Evolutionary conservation across 441 rosid species (phyloP), one percentile per base, ranked within the genome.

Genomic region (Hura crepitans): DNA sequence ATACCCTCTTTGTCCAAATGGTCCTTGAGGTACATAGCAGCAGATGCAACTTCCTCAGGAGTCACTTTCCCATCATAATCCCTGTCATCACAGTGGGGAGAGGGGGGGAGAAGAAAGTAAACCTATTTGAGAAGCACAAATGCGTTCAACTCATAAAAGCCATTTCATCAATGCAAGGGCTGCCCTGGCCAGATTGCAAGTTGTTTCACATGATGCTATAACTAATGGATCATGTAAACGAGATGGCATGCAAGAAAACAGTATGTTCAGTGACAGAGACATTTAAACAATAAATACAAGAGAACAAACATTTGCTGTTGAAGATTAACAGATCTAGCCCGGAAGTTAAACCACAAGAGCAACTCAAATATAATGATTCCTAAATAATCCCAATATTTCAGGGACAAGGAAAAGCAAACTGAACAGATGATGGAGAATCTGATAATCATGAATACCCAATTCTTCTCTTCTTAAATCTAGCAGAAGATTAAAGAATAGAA

Each of bases 11-110:
- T 93, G 73, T 79, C 91, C 59, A 93, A 80, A 35, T 93, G 92
- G 71, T 90, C 89, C 76, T 90, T 89, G 12, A 92, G 80, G 81
- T 81, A 89, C 83, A 78, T 81, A 4, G 94, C 92, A 28, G 96
- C 97, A 35, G 89, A 79, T 50, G 94, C 97, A 54, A 93, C 98
- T 78, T 93, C 97, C 72, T 93, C 97, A n/a, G 91, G 86, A 79
- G 89, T 85, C 79, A 91, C 94, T 79, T 93, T 93, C 49, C 97
- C 97, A 57, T 90, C 96, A 66, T 85, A 87, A 77, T 93, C 98
- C 81, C 92, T 93, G 89, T 54, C 54, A 75, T 61, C 66, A 72
- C 66, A 50, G 77, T 42, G 45, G 65, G 57, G n/a, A n/a, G n/a
- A n/a, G n/a, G n/a, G n/a, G n/a, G n/a, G n/a, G n/a, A n/a, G n/a